These are phyloP conservation scores for Colletotrichum sp. DNA, from an alignment of 2,329 filamentous ascomycete species.

Conservation along the genomic window DNA sequence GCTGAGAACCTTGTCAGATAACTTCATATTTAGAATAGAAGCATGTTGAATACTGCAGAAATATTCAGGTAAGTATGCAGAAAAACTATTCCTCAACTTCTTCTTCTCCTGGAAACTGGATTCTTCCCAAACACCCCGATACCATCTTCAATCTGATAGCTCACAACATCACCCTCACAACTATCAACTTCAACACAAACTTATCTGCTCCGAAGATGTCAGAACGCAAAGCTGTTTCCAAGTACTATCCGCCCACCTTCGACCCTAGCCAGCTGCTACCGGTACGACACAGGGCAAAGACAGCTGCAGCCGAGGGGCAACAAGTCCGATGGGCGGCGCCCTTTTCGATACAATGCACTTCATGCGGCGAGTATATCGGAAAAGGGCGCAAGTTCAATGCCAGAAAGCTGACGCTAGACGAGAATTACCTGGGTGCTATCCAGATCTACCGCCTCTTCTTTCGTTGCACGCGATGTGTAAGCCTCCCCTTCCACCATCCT, in stretches of 20 bases:
- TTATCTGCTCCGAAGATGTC: background rate
- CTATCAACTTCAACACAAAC: background rate
- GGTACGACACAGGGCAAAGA: background rate
- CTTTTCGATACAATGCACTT: background rate
- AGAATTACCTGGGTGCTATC: background rate
- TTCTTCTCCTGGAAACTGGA: background rate
- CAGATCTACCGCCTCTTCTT: background rate
- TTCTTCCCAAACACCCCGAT: background rate
- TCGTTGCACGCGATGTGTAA: background rate
- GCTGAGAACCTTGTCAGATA: background rate
- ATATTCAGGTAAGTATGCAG: fast-evolving
- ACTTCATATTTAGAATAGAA: fast-evolving
- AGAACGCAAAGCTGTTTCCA: background rate
- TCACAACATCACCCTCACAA: no score
- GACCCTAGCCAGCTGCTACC: background rate
- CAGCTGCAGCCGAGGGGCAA: background rate
- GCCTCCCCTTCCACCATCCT: background rate
- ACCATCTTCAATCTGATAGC: background rate
- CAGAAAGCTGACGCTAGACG: background rate
- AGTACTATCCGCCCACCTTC: background rate
- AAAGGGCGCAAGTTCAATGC: background rate
- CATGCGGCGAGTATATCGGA: background rate
- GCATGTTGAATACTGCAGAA: background rate
- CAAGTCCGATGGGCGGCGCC: background rate
- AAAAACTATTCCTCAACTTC: background rate